Conservation (phyloP, 78 protist genomes). For the Tieghemostelium lacteum region DNA sequence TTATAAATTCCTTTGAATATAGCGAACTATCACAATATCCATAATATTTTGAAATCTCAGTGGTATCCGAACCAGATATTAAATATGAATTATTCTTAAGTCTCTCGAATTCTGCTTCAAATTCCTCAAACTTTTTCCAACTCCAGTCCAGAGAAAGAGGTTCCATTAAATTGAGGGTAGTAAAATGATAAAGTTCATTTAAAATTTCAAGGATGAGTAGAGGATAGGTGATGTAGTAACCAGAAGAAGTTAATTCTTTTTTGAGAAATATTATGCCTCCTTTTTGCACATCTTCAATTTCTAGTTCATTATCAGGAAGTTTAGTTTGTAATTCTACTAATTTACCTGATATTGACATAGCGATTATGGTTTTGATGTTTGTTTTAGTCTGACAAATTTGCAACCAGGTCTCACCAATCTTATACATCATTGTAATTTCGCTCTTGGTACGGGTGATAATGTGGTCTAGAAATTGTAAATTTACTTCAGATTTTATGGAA, state of each 20-base stretch:
- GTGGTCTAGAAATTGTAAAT: not conserved
- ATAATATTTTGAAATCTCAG: not conserved
- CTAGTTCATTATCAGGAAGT: not conserved
- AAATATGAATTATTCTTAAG: not conserved
- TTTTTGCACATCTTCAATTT: not conserved
- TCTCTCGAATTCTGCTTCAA: not conserved
- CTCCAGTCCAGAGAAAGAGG: not conserved
- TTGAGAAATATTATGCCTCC: constrained; percentile 9
- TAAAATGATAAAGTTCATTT: not conserved
- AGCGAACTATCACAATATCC: not conserved
- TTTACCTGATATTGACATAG: not conserved
- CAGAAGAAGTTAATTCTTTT: not conserved
- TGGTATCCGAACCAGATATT: not conserved
- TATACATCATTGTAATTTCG: not conserved
- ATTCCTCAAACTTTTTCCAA: not conserved
- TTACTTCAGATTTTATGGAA: not conserved
- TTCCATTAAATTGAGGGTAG: not conserved
- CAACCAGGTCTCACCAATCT: not conserved
- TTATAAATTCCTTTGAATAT: no score
- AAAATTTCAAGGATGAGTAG: not conserved
- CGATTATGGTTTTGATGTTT: not conserved
- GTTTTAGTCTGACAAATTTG: not conserved
- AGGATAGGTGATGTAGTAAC: not conserved
- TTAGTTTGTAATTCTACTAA: not conserved
- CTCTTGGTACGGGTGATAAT: not conserved